These are phyloP conservation scores for Verticillium albo-atrum DNA, from an alignment of 2,329 filamentous ascomycete genomes.

Conservation along the genomic window DNA sequence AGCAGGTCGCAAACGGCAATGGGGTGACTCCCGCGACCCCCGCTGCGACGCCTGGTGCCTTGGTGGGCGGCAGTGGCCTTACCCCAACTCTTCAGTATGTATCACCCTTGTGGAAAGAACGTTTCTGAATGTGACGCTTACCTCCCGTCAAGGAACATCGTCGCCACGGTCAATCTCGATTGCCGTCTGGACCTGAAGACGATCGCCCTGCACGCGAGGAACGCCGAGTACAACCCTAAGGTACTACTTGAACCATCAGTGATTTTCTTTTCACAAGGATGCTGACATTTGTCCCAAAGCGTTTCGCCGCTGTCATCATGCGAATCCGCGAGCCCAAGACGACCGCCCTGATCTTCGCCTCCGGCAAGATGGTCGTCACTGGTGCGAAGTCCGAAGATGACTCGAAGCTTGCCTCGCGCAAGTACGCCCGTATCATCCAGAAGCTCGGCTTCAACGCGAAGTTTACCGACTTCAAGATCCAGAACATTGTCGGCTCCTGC, in stretches of 20 bases:
- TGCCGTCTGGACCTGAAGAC: constrained; percentile 98
- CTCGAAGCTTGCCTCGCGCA: constrained; percentile 92
- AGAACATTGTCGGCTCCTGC: constrained; percentile 98
- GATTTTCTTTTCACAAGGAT: constrained; percentile 5
- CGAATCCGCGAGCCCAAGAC: constrained; percentile 99
- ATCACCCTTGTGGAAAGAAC: constrained; percentile 38
- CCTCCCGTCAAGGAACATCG: constrained; percentile 79
- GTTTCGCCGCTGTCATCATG: constrained; percentile 99
- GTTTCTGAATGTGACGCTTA: constrained; percentile 46
- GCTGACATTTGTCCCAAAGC: constrained; percentile 49
- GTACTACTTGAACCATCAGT: constrained; percentile 43
- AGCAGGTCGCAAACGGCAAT: constrained; percentile 61
- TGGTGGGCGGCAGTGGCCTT: constrained; percentile 73
- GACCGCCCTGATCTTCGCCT: constrained; percentile 95
- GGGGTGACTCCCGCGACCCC: constrained; percentile 87
- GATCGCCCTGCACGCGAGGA: constrained; percentile 94
- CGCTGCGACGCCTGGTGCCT: constrained; percentile 83
- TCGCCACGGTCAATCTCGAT: constrained; percentile 96
- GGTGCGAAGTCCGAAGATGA: constrained; percentile 98
- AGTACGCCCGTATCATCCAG: constrained; percentile 98
- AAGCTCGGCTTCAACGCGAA: constrained; percentile 99
- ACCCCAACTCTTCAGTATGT: constrained; percentile 96
- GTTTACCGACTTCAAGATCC: constrained; percentile 99
- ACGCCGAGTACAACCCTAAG: constrained; percentile 98
- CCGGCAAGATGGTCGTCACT: constrained; percentile 98